Evolutionary conservation across 768 basidiomycete genomes (phyloP), one percentile per base, ranked within the genome.

Genomic region (Suillus lakei): DNA sequence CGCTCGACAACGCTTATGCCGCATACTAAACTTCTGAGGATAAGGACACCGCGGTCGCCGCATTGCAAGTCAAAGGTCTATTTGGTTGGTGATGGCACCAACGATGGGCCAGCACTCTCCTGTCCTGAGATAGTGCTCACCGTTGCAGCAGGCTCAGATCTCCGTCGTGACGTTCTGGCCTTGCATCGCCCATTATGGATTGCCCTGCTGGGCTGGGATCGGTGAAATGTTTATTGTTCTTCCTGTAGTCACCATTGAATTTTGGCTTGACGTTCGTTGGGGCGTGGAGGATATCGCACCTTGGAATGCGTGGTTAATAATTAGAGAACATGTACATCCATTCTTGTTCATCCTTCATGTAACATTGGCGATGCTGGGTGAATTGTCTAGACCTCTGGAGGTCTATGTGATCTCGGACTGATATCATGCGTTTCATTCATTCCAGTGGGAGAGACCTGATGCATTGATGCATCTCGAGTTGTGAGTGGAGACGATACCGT

Each of bases 71-170:
- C n/a, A 38, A 66, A 56, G 64, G 83, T 84, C 4, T 70, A 79
- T 48, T 85, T 84, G 74, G 74, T 81, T 34, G 82, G 82, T 43
- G 86, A 88, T 71, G 86, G 87, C 21, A 79, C 84, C 30, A 86
- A 87, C 72, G 85, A 87, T 71, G 74, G 82, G 6, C 77, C 78
- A 15, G 81, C 86, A 9, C 80, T 88, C 84, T 0, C 82, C n/a
- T n/a, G 81, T 30, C 85, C 86, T 1, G 84, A 86, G 65, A 77
- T 86, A 18, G 80, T 80, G 28, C 77, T 87, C 7, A 80, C 81
- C 18, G 68, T 77, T 60, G 68, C 71, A 54, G 66, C 79, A 8
- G 73, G 66, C 39, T 69, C 76, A 53, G 68, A 69, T n/a, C 70
- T 79, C 61, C 65, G 44, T 67, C 74, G 69, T 71, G 80, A 81